Evolutionary conservation across 2,329 filamentous ascomycete genomes (phyloP), one percentile per base, ranked within the genome.

Genomic region (Monosporascus sp.): DNA sequence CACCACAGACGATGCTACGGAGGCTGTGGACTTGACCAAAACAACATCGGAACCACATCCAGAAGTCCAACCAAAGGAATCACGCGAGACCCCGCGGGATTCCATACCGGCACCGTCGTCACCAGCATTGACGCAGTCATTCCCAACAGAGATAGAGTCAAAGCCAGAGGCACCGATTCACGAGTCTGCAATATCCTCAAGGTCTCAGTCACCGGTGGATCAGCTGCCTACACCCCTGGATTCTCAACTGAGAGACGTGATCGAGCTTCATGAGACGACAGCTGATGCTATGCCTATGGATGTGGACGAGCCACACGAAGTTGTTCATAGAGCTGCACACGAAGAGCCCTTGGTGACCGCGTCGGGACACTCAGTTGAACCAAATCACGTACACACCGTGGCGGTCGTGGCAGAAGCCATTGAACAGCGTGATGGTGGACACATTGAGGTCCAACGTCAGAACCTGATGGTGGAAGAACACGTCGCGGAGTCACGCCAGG

Each of bases 51-150:
- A 31, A 41, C 17, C 6, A 17, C 14, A 20, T 38, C 78, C 76
- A 0, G 75, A 79, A 53, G 76, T 73, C 2, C 75, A 78, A 34
- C 69, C 71, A 45, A 67, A 73, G 9, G 61, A 61, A n/a, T 48
- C 62, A 19, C 49, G 53, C 9, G 53, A 56, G 22, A n/a, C 51
- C 9, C 44, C 45, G 37, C 43, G 16, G 26, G 45, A 22, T 19
- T 45, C 49, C 49, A 31, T 36, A 9, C 24, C 43, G 44, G 41
- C 45, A 7, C 57, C 58, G 14, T 60, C 61, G 14, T 66, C 64
- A 27, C 61, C 64, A 38, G 60, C 63, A n/a, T 44, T 57, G 26
- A 64, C 62, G 17, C 62, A 61, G 26, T 61, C 61, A 34, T 61
- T 62, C 43, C 56, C 24, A 48, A 56, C 60, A n/a, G 56, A 48